Evolutionary conservation across 2,329 filamentous ascomycete species (phyloP).

Genomic region (Bisporella sp.): DNA sequence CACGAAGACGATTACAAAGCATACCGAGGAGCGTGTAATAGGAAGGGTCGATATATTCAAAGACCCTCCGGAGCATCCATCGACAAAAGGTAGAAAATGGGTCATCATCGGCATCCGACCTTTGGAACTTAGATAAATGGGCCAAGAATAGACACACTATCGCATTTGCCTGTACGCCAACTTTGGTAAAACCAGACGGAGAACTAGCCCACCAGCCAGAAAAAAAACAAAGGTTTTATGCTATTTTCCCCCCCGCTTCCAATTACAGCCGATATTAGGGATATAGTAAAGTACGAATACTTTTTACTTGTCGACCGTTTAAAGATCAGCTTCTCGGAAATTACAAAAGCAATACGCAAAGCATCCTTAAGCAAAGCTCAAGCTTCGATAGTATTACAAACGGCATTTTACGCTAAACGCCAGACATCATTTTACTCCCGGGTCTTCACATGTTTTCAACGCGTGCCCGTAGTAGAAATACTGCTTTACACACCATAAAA

Average conservation of each 20-base stretch:
- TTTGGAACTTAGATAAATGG: constrained; percentile 3
- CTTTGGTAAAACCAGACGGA: background rate
- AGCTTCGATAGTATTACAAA: constrained; percentile 3
- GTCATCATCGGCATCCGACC: background rate
- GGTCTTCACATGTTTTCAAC: constrained; percentile 9
- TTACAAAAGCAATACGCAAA: background rate
- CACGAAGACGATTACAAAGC: constrained; percentile 1
- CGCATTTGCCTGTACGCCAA: background rate
- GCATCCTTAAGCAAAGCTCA: constrained; percentile 9
- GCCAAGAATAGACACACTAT: constrained; percentile 1
- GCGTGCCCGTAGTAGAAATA: constrained; percentile 4
- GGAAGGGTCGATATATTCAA: constrained; percentile 1
- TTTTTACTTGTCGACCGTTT: background rate
- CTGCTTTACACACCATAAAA: constrained; percentile 8
- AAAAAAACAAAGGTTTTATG: background rate
- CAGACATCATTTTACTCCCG: constrained; percentile 5
- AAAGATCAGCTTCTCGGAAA: background rate
- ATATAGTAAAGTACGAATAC: constrained; percentile 1
- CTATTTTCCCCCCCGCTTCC: constrained; percentile 1
- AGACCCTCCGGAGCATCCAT: background rate
- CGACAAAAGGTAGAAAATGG: constrained; percentile 1
- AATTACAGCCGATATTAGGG: background rate
- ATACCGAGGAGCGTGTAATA: constrained; percentile 1
- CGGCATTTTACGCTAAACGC: constrained; percentile 8
- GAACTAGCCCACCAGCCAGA: background rate